Evolutionary conservation across 495 filamentous ascomycete species (phyloP), one percentile per base, ranked within the genome.

Genomic region (Aspergillus asperescens): DNA sequence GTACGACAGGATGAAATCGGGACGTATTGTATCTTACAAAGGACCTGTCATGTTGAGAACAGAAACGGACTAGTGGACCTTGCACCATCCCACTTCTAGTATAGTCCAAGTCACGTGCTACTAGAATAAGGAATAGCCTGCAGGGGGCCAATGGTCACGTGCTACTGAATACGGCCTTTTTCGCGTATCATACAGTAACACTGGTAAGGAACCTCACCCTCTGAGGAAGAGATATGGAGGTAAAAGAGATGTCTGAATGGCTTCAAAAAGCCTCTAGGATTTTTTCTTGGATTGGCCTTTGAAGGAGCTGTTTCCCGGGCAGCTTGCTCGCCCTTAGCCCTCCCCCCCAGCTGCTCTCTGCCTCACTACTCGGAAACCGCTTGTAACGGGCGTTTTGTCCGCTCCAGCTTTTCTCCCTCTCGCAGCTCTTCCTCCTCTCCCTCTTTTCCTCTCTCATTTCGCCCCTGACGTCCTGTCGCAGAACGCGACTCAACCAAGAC

Each of bases 381-480:
- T 61, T 58, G 59, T 61, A 61, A 61, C 48, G 47, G 50, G 28
- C 27, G 47, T 49, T 53, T 18, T 41, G 48, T 13, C 52, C 56
- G 53, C 44, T 27, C 44, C 44, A 41, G 51, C 44, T 41, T 48
- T 54, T 48, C 25, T 18, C n/a, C n/a, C n/a, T n/a, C n/a, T n/a
- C n/a, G n/a, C n/a, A n/a, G n/a, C n/a, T n/a, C n/a, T n/a, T n/a
- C n/a, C n/a, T 15, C 40, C 15, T 27, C 19, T 31, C 28, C 40
- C 40, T 40, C 43, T 35, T 10, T 37, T 49, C 43, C 31, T 32
- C 41, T 47, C 48, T 29, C 34, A 22, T 16, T 42, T 9, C 29
- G 7, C 27, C 52, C 45, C 32, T 43, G 42, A 46, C 16, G 16
- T 28, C 24, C 20, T 53, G 42, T 22, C 48, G 42, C 9, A 34